phyloP scores from a whole-genome alignment of 257 asterid species.

The Nicotiana obtusifolia region DNA sequence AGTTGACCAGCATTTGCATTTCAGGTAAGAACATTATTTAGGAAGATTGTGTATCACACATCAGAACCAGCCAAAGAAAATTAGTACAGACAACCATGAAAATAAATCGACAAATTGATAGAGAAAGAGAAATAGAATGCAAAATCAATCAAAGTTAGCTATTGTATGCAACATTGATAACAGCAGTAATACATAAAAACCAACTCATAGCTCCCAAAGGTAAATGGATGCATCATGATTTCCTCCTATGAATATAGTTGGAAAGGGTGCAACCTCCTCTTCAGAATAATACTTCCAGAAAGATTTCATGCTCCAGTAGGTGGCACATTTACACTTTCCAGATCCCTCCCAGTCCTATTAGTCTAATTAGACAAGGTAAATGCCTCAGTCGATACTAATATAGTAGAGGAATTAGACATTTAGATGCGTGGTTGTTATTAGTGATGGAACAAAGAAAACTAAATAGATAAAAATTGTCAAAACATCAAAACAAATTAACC shows the following conservation, averaged over 20 bases:
- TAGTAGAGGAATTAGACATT: not conserved
- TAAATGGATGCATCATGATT: conserved; percentile 93
- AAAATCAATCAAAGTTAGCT: not conserved
- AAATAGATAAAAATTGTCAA: too few species aligned
- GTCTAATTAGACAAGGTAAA: conserved; percentile 41
- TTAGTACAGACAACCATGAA: not conserved
- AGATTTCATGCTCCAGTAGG: conserved; percentile 54
- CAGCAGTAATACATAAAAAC: not conserved
- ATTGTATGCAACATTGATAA: not conserved
- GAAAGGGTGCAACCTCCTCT: conserved; percentile 82
- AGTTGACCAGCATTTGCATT: not conserved
- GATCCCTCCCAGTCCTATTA: conserved; percentile 69
- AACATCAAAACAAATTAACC: not conserved
- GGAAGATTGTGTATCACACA: not conserved
- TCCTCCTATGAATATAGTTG: conserved; percentile 83
- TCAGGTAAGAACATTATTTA: not conserved
- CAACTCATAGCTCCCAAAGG: conserved; percentile 79
- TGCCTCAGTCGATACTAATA: not conserved
- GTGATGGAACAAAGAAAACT: not conserved
- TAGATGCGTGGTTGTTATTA: not conserved
- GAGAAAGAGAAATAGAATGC: not conserved
- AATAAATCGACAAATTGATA: not conserved
- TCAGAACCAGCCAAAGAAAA: not conserved
- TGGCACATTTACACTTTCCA: conserved; percentile 63
- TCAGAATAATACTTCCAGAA: conserved; percentile 93